Evolutionary conservation across 2,329 filamentous ascomycete species (phyloP).

Genomic region (Chrysoporthe puriensis): DNA sequence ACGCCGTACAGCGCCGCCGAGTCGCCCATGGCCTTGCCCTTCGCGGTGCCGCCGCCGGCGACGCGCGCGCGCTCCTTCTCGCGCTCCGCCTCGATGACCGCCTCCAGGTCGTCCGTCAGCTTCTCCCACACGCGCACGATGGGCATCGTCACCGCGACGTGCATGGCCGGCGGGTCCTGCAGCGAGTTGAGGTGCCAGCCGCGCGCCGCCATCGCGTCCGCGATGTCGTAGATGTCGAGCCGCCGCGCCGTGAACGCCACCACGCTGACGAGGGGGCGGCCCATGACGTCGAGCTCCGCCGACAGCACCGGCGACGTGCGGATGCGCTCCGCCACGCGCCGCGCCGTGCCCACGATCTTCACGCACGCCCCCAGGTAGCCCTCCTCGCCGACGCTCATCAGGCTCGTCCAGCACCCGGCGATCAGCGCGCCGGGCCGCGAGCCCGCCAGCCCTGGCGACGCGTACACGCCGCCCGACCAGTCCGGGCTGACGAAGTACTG

Average conservation of each 20-base stretch:
- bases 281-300: constrained; percentile 77
- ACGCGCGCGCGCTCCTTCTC: constrained; percentile 78
- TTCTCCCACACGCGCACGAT: constrained; percentile 80
- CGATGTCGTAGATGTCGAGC: constrained; percentile 93
- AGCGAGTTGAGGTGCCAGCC: constrained; percentile 97
- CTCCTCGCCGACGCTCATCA: constrained; percentile 85
- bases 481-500: constrained; percentile 97
- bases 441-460: constrained; percentile 87
- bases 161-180: constrained; percentile 88
- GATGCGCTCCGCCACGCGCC: constrained; percentile 79
- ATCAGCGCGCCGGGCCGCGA: constrained; percentile 92
- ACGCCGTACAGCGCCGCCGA: constrained; percentile 92
- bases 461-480: constrained; percentile 96
- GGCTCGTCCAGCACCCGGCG: constrained; percentile 90
- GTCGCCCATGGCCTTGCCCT: constrained; percentile 74
- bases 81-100: constrained; percentile 70
- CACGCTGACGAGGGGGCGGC: constrained; percentile 85
- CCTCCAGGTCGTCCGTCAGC: constrained; percentile 73
- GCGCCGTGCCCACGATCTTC: constrained; percentile 84
- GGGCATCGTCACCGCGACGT: constrained; percentile 90
- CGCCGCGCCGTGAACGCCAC: constrained; percentile 83
- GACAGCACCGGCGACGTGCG: constrained; percentile 69
- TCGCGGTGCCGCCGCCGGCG: constrained; percentile 67
- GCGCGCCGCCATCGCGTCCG: constrained; percentile 79
- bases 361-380: constrained; percentile 88